phyloP scores from a whole-genome alignment of 148 eudicot species.

The Fagopyrum homotropicum region DNA sequence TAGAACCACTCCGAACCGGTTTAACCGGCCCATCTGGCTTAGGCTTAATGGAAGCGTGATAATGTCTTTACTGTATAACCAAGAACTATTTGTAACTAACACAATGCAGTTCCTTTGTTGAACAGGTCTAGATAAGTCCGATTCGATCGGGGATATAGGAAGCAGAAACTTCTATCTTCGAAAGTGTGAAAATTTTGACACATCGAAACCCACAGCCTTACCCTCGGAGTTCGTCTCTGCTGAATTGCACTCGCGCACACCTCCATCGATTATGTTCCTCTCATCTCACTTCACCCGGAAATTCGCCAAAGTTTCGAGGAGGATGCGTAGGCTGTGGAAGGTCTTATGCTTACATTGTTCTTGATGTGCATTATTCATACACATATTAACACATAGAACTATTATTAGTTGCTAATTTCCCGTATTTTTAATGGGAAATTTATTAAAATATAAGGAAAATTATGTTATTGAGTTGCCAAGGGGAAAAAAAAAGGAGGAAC shows the following conservation, averaged over 20 bases:
- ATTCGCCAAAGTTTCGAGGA: conserved; percentile 34
- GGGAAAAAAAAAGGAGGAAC: not conserved
- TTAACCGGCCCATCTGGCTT: too few relatives aligned
- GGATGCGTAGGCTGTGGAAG: conserved; percentile 45
- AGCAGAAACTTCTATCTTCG: conserved; percentile 82
- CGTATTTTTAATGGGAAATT: conserved; percentile 1
- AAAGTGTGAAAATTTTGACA: conserved; percentile 18
- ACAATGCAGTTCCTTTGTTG: not conserved
- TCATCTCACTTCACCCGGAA: conserved; percentile 25
- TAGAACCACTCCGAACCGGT: too few relatives aligned
- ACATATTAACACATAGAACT: not conserved
- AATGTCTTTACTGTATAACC: too few relatives aligned
- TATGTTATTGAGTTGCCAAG: not conserved
- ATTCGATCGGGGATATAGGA: conserved; percentile 73
- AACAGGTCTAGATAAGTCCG: conserved; percentile 54
- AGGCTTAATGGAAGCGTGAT: too few relatives aligned
- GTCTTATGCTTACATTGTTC: conserved; percentile 50
- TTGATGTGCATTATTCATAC: not conserved
- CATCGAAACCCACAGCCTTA: not conserved
- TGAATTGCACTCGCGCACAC: not conserved
- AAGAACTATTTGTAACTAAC: not conserved
- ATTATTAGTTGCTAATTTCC: not conserved
- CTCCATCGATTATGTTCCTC: conserved; percentile 16
- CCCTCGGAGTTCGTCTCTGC: not conserved
- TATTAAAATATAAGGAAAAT: not conserved